Evolutionary conservation across 108 stramenopile species (phyloP), one percentile per base, ranked within the genome.

Genomic region (Cyclostephanos invisitatus): DNA sequence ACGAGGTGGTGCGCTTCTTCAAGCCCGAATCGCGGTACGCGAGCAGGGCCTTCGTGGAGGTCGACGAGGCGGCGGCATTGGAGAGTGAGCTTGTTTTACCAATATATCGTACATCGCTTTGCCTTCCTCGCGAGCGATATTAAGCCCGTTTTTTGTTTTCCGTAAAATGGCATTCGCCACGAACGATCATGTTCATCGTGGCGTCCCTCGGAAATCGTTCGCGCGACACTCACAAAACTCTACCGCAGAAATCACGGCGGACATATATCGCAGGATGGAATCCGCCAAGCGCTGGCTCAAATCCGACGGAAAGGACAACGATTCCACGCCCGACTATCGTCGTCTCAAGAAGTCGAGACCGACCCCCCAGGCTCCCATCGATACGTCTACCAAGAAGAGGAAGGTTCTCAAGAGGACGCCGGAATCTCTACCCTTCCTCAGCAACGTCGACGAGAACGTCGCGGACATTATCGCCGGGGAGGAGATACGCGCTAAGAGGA

Each of bases 401-500:
- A 74, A 62, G 40, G 29, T 17, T 25, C 17, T 29, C 29, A 38
- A 61, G 15, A 61, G 37, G n/a, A 47, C 65, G 11, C 64, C 73
- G 8, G 48, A 74, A 50, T 66, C 73, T 50, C 59, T 66, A 32
- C 73, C 73, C 0, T 74, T 74, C 49, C 48, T 74, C 6, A 56
- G 46, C 53, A 37, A 73, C 7, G 47, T 46, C 18, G 20, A 65
- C 25, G 22, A 44, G 28, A 22, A 58, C 24, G 60, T 73, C 7
- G 64, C 73, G 6, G 56, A 62, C 48, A 65, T 74, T 36, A 74
- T 73, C 48, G 64, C 64, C 8, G 20, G 49, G 25, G 40, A 65
- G 64, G 72, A 73, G 47, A 42, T 73, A 46, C 72, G 64, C 18
- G 72, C 72, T 8, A 73, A 48, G 57, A 73, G 35, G 58, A 73